phyloP scores from a whole-genome alignment of 805 yeast species.

The Candida verbasci region DNA sequence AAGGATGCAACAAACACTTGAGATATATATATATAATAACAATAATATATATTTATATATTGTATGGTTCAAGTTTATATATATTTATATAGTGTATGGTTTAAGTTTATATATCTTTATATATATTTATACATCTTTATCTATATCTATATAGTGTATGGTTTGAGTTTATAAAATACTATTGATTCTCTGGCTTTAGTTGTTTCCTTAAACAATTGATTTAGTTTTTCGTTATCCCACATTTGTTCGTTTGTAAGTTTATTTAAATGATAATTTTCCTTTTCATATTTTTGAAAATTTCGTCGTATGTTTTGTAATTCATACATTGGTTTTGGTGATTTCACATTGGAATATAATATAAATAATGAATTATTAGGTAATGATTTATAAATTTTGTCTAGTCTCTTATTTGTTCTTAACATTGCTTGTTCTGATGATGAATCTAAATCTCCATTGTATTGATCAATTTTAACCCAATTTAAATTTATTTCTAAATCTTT shows the following conservation, averaged over 20 bases:
- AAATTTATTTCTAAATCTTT: slow-evolving; percentile 52
- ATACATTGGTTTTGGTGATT: slow-evolving; percentile 50
- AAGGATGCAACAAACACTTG: no score
- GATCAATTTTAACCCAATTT: slow-evolving; percentile 20
- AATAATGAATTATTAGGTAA: slow-evolving; percentile 60
- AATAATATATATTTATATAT: background rate
- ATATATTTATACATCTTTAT: background rate
- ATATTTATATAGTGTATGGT: background rate
- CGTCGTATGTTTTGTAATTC: slow-evolving; percentile 42
- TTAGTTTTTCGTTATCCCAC: slow-evolving; percentile 53
- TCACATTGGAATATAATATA: slow-evolving; percentile 59
- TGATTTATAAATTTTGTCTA: slow-evolving; percentile 44
- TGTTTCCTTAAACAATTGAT: slow-evolving; percentile 43
- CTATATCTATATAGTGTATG: background rate
- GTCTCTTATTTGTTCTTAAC: slow-evolving; percentile 36
- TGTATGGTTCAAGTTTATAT: background rate
- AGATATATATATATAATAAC: no score
- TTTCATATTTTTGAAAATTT: slow-evolving; percentile 40
- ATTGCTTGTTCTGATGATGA: slow-evolving; percentile 15
- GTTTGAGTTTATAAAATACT: slow-evolving; percentile 44
- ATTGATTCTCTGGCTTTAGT: slow-evolving; percentile 57
- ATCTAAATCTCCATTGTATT: slow-evolving; percentile 16
- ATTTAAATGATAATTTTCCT: slow-evolving; percentile 37
- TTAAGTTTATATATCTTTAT: slow-evolving; percentile 20
- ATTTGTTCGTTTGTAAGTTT: slow-evolving; percentile 30